Conservation (phyloP, 345 rosid species). For the Salix viminalis region DNA sequence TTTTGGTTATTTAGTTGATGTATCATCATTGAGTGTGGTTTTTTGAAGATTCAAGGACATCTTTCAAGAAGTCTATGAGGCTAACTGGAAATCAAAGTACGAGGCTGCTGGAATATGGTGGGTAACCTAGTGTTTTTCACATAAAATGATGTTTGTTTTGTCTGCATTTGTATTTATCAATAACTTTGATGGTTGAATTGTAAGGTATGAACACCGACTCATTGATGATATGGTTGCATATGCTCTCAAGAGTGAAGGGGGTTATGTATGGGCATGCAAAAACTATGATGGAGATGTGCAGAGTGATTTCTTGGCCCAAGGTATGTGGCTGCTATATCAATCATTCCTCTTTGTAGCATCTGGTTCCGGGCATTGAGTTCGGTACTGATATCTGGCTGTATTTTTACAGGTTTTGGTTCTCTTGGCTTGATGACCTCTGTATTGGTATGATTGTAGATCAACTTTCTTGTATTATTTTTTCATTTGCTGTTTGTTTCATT, state of each 20-base stretch:
- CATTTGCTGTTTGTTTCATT: not conserved
- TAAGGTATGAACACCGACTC: slow-evolving; percentile 98
- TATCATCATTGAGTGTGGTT: not conserved
- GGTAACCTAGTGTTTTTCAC: slow-evolving; percentile 9
- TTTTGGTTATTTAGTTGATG: not conserved
- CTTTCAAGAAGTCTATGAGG: slow-evolving; percentile 94
- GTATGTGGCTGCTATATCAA: slow-evolving; percentile 27
- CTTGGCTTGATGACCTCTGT: slow-evolving; percentile 99
- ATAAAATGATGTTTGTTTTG: not conserved
- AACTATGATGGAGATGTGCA: slow-evolving; percentile 99
- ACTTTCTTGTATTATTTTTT: not conserved
- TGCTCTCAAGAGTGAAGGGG: slow-evolving; percentile 95
- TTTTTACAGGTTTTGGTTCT: slow-evolving; percentile 77
- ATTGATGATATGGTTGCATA: slow-evolving; percentile 99
- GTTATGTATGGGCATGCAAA: slow-evolving; percentile 99
- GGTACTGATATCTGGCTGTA: slow-evolving; percentile 6
- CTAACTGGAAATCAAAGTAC: slow-evolving; percentile 82
- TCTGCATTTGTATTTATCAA: not conserved
- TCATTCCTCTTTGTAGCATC: not conserved
- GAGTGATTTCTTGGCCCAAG: slow-evolving; percentile 98
- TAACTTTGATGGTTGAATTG: slow-evolving; percentile 19
- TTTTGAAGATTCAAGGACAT: slow-evolving; percentile 85
- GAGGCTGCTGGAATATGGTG: slow-evolving; percentile 98
- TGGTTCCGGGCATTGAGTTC: not conserved
- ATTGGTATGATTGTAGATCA: slow-evolving; percentile 46